A percentile compares a stretch with the other conserved stretches of the same genome.
Conservation (phyloP, 163 green algal genomes). For the Chlamydomonas reinhardtii region DNA sequence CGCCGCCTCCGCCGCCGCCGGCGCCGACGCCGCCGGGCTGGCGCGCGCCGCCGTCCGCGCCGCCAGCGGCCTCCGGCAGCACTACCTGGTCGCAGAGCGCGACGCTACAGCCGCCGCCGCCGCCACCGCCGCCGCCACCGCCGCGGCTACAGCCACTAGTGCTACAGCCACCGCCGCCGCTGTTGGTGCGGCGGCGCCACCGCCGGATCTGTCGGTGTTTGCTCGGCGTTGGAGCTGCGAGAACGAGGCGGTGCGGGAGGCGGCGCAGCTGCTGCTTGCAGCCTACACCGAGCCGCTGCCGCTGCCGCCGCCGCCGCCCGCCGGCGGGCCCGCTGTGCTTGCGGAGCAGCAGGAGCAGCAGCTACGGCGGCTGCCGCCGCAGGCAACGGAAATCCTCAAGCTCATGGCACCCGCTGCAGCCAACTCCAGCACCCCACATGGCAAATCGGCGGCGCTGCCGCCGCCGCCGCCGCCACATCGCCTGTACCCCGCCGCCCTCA, state of each 20-base stretch:
- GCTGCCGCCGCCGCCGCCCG: not conserved
- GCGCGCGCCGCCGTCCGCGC: not conserved
- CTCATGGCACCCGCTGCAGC: too few relatives aligned
- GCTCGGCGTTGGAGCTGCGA: slow-evolving; percentile 14
- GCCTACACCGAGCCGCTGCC: slow-evolving; percentile 18
- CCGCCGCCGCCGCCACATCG: slow-evolving; percentile 8
- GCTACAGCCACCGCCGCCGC: not conserved
- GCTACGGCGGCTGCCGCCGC: not conserved
- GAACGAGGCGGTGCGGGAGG: slow-evolving; percentile 10
- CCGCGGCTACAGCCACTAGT: not conserved
- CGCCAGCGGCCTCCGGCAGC: slow-evolving; percentile 1
- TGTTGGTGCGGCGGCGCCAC: not conserved
- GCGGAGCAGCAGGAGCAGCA: not conserved
- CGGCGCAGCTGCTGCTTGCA: slow-evolving; percentile 25
- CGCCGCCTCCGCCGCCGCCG: not conserved
- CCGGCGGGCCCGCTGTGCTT: too few relatives aligned
- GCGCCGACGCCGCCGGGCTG: not conserved
- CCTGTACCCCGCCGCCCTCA: slow-evolving; percentile 10
- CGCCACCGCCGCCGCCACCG: not conserved
- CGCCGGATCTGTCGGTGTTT: slow-evolving; percentile 33
- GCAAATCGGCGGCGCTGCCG: not conserved
- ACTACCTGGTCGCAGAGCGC: not conserved
- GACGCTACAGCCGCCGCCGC: not conserved
- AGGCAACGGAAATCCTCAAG: not conserved
- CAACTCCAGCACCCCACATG: too few relatives aligned